Conservation (phyloP, 2,329 filamentous ascomycete species). For the Sordariomycetes sp. region DNA sequence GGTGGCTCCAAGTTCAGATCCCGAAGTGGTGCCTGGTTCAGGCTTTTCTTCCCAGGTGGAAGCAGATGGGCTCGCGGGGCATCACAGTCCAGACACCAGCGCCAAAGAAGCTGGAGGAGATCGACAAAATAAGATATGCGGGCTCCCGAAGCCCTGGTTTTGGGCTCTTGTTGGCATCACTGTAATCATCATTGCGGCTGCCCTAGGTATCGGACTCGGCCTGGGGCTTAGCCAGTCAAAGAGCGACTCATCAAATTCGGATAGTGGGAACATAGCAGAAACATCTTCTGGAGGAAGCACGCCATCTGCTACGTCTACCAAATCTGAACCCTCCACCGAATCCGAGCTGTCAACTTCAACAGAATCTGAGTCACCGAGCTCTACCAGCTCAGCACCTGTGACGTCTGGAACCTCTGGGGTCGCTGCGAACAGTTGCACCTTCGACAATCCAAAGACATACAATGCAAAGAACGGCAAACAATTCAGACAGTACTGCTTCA, state of each 20-base stretch:
- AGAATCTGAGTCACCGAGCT: background rate
- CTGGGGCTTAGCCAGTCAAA: background rate
- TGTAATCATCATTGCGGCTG: background rate
- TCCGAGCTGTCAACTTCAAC: background rate
- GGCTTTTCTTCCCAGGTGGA: background rate
- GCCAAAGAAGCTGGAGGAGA: background rate
- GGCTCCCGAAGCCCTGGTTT: background rate
- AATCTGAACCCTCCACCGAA: background rate
- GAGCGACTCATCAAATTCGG: background rate
- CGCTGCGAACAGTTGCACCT: slow-evolving; percentile 8
- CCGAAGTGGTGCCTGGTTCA: background rate
- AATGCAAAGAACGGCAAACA: slow-evolving; percentile 2
- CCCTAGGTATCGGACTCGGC: background rate
- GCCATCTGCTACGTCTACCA: background rate
- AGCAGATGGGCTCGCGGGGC: background rate
- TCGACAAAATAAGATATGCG: background rate
- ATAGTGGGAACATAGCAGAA: background rate
- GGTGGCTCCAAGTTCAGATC: background rate
- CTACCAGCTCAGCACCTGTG: slow-evolving; percentile 1
- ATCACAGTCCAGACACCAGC: background rate
- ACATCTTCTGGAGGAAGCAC: background rate
- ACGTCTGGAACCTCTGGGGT: slow-evolving; percentile 7
- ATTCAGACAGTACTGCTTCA: slow-evolving; percentile 11
- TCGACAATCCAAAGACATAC: slow-evolving; percentile 6
- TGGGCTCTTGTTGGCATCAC: background rate